These are phyloP conservation scores for Fusarium sp. DNA, from an alignment of 2,329 filamentous ascomycete genomes.

Conservation along the genomic window DNA sequence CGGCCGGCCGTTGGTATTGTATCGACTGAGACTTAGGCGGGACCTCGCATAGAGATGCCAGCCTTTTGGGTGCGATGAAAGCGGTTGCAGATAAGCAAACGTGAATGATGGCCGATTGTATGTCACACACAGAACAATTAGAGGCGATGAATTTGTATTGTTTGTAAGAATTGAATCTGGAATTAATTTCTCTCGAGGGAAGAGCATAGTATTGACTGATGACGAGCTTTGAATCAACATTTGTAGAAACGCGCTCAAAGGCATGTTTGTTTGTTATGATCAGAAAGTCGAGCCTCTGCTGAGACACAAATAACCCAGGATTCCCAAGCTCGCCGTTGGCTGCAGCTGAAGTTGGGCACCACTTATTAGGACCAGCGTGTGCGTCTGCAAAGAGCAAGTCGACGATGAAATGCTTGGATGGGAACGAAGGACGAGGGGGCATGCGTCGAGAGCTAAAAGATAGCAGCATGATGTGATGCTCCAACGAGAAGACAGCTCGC, in stretches of 20 bases:
- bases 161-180: conserved; percentile 14
- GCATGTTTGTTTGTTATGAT: conserved; percentile 46
- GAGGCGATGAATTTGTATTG: conserved; percentile 4
- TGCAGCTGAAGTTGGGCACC: conserved; percentile 25
- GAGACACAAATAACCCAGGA: conserved; percentile 39
- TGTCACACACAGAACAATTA: conserved; percentile 28
- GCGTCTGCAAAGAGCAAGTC: conserved; percentile 34
- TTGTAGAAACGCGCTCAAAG: conserved; percentile 37
- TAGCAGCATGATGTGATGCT: conserved; percentile 28
- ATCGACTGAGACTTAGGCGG: conserved; percentile 38
- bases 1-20: conserved; percentile 34
- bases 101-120: conserved; percentile 20
- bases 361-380: conserved; percentile 33
- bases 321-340: conserved; percentile 31
- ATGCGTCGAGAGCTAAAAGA: conserved; percentile 26
- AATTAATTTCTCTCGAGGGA: conserved; percentile 5
- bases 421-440: conserved; percentile 26
- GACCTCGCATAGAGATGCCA: conserved; percentile 41
- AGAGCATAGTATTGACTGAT: conserved; percentile 19
- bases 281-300: conserved; percentile 24
- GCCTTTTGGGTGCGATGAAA: conserved; percentile 29
- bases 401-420: conserved; percentile 35
- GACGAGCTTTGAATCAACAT: conserved; percentile 11
- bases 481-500: conserved; percentile 32
- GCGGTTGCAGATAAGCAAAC: conserved; percentile 31